Percentiles rank a stretch among this genome's conserved stretches.
Conservation (phyloP, 1,139 yeast species). For the Candida labiduridarum region DNA sequence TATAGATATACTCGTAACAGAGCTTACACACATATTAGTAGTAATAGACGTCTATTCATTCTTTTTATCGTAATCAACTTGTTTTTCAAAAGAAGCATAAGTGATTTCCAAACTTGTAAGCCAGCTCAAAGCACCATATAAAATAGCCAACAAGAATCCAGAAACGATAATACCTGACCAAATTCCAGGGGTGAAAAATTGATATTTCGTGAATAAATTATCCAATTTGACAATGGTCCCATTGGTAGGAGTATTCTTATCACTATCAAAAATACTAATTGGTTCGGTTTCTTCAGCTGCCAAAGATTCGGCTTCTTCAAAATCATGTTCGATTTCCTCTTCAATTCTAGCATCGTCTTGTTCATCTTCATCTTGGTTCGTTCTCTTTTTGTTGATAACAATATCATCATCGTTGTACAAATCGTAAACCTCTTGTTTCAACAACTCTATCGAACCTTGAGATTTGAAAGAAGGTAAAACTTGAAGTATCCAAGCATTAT, state of each 20-base stretch:
- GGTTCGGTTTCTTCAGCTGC: slow-evolving; percentile 28
- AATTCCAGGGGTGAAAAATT: slow-evolving; percentile 57
- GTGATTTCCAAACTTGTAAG: slow-evolving; percentile 63
- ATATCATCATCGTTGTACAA: slow-evolving; percentile 21
- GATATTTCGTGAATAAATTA: slow-evolving; percentile 42
- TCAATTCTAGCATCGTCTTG: slow-evolving; percentile 14
- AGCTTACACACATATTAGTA: neutral
- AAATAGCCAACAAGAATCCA: slow-evolving; percentile 51
- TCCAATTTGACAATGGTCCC: slow-evolving; percentile 15
- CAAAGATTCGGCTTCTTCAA: slow-evolving; percentile 35
- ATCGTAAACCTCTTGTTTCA: slow-evolving; percentile 15
- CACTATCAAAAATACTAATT: slow-evolving; percentile 24
- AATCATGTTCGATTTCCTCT: slow-evolving; percentile 37
- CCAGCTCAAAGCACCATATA: slow-evolving; percentile 63
- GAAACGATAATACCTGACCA: slow-evolving; percentile 68
- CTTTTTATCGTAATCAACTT: slow-evolving; percentile 64
- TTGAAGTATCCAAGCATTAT: slow-evolving; percentile 30
- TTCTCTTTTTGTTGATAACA: slow-evolving; percentile 16
- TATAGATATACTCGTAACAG: no score
- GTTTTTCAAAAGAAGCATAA: slow-evolving; percentile 73
- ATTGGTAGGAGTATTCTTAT: slow-evolving; percentile 11
- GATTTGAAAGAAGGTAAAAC: slow-evolving; percentile 32
- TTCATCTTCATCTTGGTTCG: slow-evolving; percentile 16
- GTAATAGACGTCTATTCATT: slow-evolving; percentile 38
- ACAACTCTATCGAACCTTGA: neutral